Conservation (phyloP, 2,329 filamentous ascomycete genomes). For the Alternaria arborescens region DNA sequence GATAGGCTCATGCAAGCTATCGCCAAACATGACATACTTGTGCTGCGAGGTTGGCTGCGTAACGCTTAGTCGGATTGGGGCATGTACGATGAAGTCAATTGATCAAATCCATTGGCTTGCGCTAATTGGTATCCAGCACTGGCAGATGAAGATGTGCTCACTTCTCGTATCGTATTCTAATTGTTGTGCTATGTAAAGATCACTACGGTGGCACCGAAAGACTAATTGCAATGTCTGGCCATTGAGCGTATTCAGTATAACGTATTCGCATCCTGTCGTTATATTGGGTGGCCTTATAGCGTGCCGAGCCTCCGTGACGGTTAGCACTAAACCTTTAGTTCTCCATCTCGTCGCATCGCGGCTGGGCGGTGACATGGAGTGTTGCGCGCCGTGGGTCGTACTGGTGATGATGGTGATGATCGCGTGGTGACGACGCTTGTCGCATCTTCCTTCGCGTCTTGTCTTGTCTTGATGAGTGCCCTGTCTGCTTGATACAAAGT, state of each 20-base stretch:
- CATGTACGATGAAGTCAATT: neutral
- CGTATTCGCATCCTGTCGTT: neutral
- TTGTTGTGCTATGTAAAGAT: neutral
- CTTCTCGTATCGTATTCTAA: neutral
- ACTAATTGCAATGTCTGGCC: neutral
- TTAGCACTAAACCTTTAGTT: neutral
- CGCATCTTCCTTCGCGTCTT: neutral
- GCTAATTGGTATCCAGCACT: neutral
- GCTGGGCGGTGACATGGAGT: neutral
- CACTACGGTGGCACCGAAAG: neutral
- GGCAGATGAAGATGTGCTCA: neutral
- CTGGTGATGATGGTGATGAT: neutral
- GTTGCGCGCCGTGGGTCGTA: neutral
- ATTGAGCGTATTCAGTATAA: neutral
- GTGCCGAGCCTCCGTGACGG: neutral
- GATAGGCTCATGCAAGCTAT: slow-evolving; percentile 1
- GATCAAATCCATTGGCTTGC: neutral
- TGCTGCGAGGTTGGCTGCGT: neutral
- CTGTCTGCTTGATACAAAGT: neutral
- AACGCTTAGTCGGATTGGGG: neutral
- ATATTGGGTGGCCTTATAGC: neutral
- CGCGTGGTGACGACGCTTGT: neutral
- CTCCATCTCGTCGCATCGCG: neutral
- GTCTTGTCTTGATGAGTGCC: neutral
- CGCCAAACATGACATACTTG: slow-evolving; percentile 2